A percentile compares a stretch with the other conserved stretches of the same genome.
Evolutionary conservation across 257 asterid species (phyloP).

Genomic region (Solanum gandarillasii): DNA sequence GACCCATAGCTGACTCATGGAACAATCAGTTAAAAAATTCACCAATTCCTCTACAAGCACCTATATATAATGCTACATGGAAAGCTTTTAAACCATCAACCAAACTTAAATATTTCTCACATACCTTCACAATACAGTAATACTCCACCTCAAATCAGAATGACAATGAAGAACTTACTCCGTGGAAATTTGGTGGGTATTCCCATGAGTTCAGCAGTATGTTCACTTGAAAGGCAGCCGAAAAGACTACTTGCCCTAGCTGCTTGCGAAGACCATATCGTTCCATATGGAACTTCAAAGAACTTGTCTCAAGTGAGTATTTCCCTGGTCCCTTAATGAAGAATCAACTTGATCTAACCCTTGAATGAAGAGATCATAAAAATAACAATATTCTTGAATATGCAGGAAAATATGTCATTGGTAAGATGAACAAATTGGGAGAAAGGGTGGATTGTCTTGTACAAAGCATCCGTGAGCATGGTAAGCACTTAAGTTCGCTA

Average conservation of each 20-base stretch:
- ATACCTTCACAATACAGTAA: background rate
- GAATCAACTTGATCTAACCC: background rate
- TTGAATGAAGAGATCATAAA: background rate
- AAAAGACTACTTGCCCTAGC: background rate
- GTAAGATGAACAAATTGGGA: constrained; percentile 3
- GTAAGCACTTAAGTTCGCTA: background rate
- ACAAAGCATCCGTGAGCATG: constrained; percentile 35
- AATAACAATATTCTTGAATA: background rate
- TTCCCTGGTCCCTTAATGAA: background rate
- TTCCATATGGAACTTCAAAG: background rate
- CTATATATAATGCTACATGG: constrained; percentile 16
- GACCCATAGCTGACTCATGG: constrained; percentile 13
- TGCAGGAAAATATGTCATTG: background rate
- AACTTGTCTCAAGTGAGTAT: background rate
- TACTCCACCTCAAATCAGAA: background rate
- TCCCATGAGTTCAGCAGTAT: background rate
- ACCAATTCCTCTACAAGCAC: background rate
- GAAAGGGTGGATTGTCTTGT: constrained; percentile 25
- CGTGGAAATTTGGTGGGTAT: background rate
- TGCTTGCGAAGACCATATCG: background rate
- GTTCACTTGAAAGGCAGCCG: background rate
- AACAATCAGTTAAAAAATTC: background rate
- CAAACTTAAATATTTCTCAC: background rate
- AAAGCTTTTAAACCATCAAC: background rate
- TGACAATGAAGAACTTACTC: background rate